These are phyloP conservation scores for Melaleuca alternifolia DNA, from an alignment of 345 rosid genomes.

Conservation along the genomic window DNA sequence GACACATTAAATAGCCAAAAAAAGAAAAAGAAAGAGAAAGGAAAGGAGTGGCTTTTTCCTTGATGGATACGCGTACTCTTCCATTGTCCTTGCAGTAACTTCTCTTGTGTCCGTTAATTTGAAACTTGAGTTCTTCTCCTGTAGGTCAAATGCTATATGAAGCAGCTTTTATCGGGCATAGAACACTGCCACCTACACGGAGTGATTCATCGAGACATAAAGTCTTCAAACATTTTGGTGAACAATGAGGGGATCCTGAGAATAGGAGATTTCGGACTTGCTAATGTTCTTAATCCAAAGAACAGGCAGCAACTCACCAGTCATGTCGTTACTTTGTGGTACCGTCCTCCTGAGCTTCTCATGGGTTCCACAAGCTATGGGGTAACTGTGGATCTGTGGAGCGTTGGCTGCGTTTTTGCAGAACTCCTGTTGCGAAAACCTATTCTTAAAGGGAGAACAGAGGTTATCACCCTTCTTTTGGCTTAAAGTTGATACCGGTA, in stretches of 20 bases:
- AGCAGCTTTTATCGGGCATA: constrained; percentile 24
- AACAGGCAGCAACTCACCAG: constrained; percentile 23
- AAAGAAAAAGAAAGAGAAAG: neutral
- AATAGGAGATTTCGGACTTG: constrained; percentile 36
- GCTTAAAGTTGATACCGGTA: neutral
- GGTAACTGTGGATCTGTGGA: constrained; percentile 32
- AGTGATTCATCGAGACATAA: constrained; percentile 35
- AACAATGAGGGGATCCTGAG: constrained; percentile 23
- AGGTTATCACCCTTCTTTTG: constrained; percentile 7
- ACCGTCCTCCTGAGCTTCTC: constrained; percentile 40
- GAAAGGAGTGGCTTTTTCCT: neutral
- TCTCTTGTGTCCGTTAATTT: neutral
- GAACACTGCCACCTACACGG: constrained; percentile 34
- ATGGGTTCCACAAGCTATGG: constrained; percentile 20
- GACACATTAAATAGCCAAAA: neutral
- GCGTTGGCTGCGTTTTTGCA: constrained; percentile 34
- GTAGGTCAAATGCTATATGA: constrained; percentile 33
- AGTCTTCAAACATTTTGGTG: constrained; percentile 15
- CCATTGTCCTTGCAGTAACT: neutral
- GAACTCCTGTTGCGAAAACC: constrained; percentile 28
- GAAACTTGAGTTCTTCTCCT: neutral
- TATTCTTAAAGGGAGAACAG: constrained; percentile 37
- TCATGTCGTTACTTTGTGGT: constrained; percentile 42
- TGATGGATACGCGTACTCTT: neutral
- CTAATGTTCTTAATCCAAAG: constrained; percentile 11